Percentiles rank a stretch among this genome's conserved stretches.
These are phyloP conservation scores for Colletotrichum shisoi DNA, from an alignment of 2,329 filamentous ascomycete genomes.

Conservation along the genomic window DNA sequence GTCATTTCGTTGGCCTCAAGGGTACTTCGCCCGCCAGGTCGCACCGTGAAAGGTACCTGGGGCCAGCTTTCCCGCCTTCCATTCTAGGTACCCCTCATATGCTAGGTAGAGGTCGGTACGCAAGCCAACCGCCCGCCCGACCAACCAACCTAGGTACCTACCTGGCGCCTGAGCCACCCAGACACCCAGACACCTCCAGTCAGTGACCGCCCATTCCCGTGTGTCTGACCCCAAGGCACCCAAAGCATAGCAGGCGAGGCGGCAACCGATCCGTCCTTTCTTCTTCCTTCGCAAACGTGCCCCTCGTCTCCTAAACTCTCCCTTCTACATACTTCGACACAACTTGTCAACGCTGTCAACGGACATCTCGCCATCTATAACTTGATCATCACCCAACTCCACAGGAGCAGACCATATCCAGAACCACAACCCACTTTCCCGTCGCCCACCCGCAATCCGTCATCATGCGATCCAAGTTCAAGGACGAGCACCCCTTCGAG, in stretches of 20 bases:
- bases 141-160: constrained; percentile 9
- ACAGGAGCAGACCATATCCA: constrained; percentile 23
- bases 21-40: neutral
- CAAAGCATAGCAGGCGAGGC: constrained; percentile 37
- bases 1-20: constrained; percentile 2
- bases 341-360: constrained; percentile 34
- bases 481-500: constrained; percentile 99
- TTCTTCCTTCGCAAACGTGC: constrained; percentile 39
- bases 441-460: constrained; percentile 47
- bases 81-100: constrained; percentile 9
- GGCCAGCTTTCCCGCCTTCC: constrained; percentile 9
- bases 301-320: constrained; percentile 37
- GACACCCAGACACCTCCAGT: constrained; percentile 28
- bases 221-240: constrained; percentile 33
- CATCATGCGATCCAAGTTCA: constrained; percentile 98
- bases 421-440: constrained; percentile 39
- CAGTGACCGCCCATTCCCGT: constrained; percentile 40
- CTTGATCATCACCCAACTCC: constrained; percentile 32
- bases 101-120: neutral
- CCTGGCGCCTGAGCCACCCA: constrained; percentile 34
- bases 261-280: constrained; percentile 36
- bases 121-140: neutral
- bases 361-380: constrained; percentile 36
- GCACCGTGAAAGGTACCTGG: constrained; percentile 8
- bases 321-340: constrained; percentile 39